Evolutionary conservation across 1,139 yeast genomes (phyloP), one percentile per base, ranked within the genome.

Genomic region (Geotrichum cucujoidarum): DNA sequence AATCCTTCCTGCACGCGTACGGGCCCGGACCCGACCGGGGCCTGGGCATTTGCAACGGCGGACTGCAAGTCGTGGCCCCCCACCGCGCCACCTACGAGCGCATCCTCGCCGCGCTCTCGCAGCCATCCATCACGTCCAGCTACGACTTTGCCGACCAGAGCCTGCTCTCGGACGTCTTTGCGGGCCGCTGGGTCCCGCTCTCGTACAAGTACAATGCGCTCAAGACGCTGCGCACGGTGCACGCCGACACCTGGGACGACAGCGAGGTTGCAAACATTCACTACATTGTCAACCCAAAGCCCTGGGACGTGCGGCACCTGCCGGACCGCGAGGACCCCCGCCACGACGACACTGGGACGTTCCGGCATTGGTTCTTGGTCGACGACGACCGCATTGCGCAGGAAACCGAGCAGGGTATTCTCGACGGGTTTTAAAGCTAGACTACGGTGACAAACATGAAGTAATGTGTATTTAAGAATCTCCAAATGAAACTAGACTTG

Each of bases 61-160:
- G 82, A 1, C 63, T 77, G 20, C 72, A 74, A 50, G 70, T 77
- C 8, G 74, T 77, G 13, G 58, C 61, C 40, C 83, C 83, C 1
- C 56, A 59, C 38, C 45, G 55, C 17, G 61, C 58, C 8, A 53
- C 59, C 22, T 76, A 70, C 54, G 50, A 67, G n/a, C 54, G 61
- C 51, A 76, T 77, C 33, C 41, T 69, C 6, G 55, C 52, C 1
- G 71, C 73, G 8, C 60, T 76, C 43, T 55, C 62, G 38, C 59
- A 66, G 25, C 68, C 71, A 1, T 55, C 57, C 4, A 57, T 61
- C 51, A 71, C 75, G 5, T 57, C 61, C 10, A 62, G 56, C 50
- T 77, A 77, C 57, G 73, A 68, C 36, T 77, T 77, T 61, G 79
- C 81, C 2, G 83, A 77, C 61, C 83, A 77, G 61, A 74, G 76